These are phyloP conservation scores for Croton laevigatus DNA, from an alignment of 441 rosid species.

Conservation along the genomic window DNA sequence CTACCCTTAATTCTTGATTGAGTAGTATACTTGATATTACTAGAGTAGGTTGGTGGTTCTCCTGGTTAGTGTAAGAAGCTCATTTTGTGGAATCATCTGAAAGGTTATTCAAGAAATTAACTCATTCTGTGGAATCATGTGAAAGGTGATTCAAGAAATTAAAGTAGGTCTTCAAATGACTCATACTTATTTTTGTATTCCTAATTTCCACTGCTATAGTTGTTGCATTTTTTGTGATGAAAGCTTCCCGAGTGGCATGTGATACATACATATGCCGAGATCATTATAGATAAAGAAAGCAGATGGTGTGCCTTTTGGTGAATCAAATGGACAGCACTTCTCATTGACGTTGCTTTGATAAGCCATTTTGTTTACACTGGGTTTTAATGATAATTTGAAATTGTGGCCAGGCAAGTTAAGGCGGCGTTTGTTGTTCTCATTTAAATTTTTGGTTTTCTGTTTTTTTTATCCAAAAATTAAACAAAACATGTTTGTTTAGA, in stretches of 20 bases:
- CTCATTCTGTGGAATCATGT: background rate
- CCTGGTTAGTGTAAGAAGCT: background rate
- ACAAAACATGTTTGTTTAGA: no score
- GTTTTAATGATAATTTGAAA: background rate
- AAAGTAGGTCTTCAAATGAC: background rate
- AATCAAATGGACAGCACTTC: background rate
- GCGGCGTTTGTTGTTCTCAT: no score
- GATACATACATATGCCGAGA: background rate
- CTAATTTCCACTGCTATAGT: background rate
- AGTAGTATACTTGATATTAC: slow-evolving; percentile 2
- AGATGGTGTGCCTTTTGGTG: background rate
- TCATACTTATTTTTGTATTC: background rate
- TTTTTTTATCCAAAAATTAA: no score
- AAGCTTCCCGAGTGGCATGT: background rate
- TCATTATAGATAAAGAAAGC: background rate
- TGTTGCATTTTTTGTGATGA: background rate
- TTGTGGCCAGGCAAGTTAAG: background rate
- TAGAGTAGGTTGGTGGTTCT: background rate
- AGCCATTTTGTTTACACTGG: background rate
- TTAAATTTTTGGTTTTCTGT: no score
- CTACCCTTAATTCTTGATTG: background rate
- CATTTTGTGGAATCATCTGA: background rate
- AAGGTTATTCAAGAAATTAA: background rate
- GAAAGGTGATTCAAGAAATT: background rate
- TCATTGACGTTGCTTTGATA: background rate